Percentiles rank a stretch among this genome's conserved stretches.
These are phyloP conservation scores for Protomyces arabidopsidicola DNA, from an alignment of 1,139 yeast genomes.

Conservation along the genomic window DNA sequence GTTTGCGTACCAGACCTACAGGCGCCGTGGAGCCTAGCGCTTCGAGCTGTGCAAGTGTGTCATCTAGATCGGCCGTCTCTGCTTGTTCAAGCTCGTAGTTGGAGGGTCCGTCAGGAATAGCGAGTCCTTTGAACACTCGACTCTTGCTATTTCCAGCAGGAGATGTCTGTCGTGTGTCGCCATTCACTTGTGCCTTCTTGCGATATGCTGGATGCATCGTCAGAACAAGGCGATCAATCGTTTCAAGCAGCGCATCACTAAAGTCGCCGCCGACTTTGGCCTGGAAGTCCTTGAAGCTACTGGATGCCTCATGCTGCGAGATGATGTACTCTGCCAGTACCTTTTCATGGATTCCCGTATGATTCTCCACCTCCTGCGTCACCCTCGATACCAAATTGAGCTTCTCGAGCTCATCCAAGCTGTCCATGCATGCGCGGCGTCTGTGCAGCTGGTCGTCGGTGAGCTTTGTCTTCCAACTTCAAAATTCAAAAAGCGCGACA, in stretches of 20 bases:
- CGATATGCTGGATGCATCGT: slow-evolving; percentile 39
- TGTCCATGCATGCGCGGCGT: slow-evolving; percentile 19
- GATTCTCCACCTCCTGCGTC: slow-evolving; percentile 39
- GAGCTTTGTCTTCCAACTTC: too few relatives aligned
- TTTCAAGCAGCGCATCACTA: slow-evolving; percentile 45
- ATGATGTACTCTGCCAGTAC: slow-evolving; percentile 57
- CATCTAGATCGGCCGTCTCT: not conserved
- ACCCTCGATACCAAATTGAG: slow-evolving; percentile 40
- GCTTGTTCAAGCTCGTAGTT: slow-evolving; percentile 13
- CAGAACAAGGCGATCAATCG: slow-evolving; percentile 41
- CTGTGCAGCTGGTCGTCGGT: not conserved
- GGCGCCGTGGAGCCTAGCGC: slow-evolving; percentile 1
- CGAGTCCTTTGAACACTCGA: slow-evolving; percentile 29
- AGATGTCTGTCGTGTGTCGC: not conserved
- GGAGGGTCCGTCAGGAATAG: slow-evolving; percentile 26
- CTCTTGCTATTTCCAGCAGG: slow-evolving; percentile 3
- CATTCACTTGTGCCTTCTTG: slow-evolving; percentile 5
- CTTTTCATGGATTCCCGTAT: slow-evolving; percentile 43
- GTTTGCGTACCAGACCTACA: not conserved
- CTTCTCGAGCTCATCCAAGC: slow-evolving; percentile 36
- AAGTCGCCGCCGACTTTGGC: slow-evolving; percentile 62
- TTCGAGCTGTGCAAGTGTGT: slow-evolving; percentile 22
- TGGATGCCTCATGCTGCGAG: slow-evolving; percentile 47
- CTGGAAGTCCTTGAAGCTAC: slow-evolving; percentile 46
- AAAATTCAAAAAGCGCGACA: too few relatives aligned